Evolutionary conservation across 768 basidiomycete genomes (phyloP).

Genomic region (Pulveroboletus frians): DNA sequence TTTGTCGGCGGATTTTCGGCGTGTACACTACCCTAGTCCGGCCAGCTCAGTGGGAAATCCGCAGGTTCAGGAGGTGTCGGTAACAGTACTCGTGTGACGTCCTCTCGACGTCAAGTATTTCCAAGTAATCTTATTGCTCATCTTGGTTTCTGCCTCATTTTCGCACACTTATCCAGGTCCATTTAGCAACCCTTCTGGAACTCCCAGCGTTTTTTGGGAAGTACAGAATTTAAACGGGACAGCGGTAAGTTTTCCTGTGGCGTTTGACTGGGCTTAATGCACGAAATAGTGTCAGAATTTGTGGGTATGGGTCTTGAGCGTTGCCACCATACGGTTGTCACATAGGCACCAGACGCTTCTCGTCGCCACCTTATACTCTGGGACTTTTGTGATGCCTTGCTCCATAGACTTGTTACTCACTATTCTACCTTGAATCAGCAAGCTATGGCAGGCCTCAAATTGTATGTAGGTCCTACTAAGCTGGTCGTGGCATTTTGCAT

Average conservation of each 20-base stretch:
- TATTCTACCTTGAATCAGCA: background rate
- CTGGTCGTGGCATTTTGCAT: background rate
- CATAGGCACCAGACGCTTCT: background rate
- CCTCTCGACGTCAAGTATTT: too few species aligned
- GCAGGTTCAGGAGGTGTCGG: too few species aligned
- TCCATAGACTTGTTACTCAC: background rate
- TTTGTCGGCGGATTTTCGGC: too few species aligned
- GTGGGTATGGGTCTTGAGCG: background rate
- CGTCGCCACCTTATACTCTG: background rate
- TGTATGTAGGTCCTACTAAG: background rate
- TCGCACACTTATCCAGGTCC: too few species aligned
- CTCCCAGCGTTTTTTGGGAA: background rate
- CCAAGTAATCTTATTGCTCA: too few species aligned
- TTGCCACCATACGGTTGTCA: background rate
- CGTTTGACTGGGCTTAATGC: background rate
- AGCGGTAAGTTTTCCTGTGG: background rate
- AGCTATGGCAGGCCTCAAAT: constrained; percentile 1
- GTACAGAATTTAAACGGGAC: background rate
- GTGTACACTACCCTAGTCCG: too few species aligned
- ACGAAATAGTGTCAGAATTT: background rate
- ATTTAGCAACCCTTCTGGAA: background rate
- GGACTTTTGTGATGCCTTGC: too few species aligned
- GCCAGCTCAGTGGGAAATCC: too few species aligned
- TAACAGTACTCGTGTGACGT: too few species aligned
- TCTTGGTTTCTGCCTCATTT: too few species aligned